These are phyloP conservation scores for Magnolia kwangsiensis DNA, from an alignment of 164 flowering plant species.

Conservation along the genomic window DNA sequence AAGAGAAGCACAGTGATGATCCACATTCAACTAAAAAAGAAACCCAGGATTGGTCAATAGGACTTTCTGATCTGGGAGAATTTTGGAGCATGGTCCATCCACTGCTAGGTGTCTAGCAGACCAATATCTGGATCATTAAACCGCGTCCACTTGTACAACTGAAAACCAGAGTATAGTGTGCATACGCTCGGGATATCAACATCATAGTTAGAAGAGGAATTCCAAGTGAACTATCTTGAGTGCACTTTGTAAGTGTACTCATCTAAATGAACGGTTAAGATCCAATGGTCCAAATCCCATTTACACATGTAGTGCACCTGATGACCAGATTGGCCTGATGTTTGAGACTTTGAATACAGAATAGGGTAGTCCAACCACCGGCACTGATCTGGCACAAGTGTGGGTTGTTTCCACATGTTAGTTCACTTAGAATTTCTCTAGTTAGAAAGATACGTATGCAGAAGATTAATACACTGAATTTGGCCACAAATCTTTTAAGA, in stretches of 20 bases:
- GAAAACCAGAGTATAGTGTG: neutral
- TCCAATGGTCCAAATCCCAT: no score
- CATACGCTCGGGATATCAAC: neutral
- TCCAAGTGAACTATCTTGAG: neutral
- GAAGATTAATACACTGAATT: slow-evolving; percentile 36
- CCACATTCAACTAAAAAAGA: no score
- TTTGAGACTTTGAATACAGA: neutral
- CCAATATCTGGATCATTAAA: neutral
- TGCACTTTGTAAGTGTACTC: neutral
- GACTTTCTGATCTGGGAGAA: no score
- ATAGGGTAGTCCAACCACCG: neutral
- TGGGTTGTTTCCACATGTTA: neutral
- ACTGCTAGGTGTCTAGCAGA: neutral
- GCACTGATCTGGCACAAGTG: no score
- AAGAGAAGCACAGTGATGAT: no score
- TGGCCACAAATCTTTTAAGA: slow-evolving; percentile 82
- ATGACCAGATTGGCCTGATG: neutral
- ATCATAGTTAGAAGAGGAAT: neutral
- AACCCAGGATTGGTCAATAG: no score
- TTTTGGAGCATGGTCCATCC: neutral
- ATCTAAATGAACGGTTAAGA: neutral
- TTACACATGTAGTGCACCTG: neutral
- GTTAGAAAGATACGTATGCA: neutral
- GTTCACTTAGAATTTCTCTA: neutral
- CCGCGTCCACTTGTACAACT: neutral